phyloP scores from a whole-genome alignment of 345 rosid genomes.

The Brassica juncea region DNA sequence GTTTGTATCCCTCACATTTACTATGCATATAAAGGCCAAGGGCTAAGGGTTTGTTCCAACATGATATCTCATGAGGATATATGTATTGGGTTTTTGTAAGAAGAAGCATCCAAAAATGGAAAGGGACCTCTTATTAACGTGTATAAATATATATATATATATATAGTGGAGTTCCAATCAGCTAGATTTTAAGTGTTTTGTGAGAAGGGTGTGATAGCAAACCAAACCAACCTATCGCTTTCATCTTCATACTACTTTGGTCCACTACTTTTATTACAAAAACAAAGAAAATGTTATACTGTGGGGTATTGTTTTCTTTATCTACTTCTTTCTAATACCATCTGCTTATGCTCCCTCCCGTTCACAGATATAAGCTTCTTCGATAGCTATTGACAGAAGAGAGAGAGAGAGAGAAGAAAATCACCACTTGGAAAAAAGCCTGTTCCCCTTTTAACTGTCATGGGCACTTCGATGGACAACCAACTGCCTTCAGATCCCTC shows the following conservation, averaged over 20 bases:
- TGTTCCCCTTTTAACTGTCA: conserved; percentile 16
- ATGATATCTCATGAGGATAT: background rate
- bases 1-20: background rate
- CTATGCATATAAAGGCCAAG: background rate
- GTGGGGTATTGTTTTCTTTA: conserved; percentile 28
- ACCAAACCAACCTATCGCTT: conserved; percentile 39
- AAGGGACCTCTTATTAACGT: background rate
- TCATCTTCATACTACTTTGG: conserved; percentile 38
- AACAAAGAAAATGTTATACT: conserved; percentile 9
- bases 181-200: conserved; percentile 31
- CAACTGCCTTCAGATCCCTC: conserved; percentile 40
- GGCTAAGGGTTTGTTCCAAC: background rate
- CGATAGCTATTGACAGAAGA: background rate
- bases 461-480: conserved; percentile 44
- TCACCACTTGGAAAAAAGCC: background rate
- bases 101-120: conserved; percentile 27
- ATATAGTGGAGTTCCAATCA: conserved; percentile 37
- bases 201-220: conserved; percentile 37
- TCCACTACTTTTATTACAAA: conserved; percentile 31
- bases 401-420: conserved; percentile 17
- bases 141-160: background rate
- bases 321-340: conserved; percentile 42
- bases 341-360: conserved; percentile 40
- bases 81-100: background rate
- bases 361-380: conserved; percentile 20